These are phyloP conservation scores for Aureobasidium sp. DNA, from an alignment of 2,329 filamentous ascomycete genomes.

Conservation along the genomic window DNA sequence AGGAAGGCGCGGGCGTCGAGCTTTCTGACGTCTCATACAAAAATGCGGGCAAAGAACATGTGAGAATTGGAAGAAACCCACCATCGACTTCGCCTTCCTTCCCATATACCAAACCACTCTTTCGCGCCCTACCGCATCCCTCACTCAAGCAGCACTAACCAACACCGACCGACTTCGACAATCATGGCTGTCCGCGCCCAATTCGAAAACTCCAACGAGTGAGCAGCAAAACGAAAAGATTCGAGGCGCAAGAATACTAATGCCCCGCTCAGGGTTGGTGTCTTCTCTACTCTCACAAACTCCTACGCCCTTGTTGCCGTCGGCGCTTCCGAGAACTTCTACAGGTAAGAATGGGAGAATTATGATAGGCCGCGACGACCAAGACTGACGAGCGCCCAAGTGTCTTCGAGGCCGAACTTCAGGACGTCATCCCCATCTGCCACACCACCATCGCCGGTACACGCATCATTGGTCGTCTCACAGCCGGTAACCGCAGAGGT, in stretches of 20 bases:
- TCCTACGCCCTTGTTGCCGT: constrained; percentile 91
- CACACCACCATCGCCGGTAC: constrained; percentile 95
- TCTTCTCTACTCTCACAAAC: constrained; percentile 95
- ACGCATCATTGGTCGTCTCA: constrained; percentile 89
- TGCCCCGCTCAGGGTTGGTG: constrained; percentile 65
- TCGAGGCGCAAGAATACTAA: background rate
- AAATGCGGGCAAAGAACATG: constrained; percentile 11
- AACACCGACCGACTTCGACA: constrained; percentile 6
- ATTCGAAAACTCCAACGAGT: constrained; percentile 91
- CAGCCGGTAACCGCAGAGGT: constrained; percentile 92
- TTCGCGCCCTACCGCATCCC: background rate
- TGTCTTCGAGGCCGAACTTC: constrained; percentile 94
- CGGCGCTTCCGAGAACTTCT: constrained; percentile 97
- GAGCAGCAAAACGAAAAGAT: constrained; percentile 30
- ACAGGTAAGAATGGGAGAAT: constrained; percentile 51
- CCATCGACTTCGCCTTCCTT: background rate
- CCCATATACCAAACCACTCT: background rate
- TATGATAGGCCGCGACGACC: background rate
- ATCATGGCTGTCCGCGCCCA: constrained; percentile 50
- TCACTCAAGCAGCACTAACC: background rate
- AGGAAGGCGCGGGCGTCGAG: constrained; percentile 10
- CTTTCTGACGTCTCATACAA: constrained; percentile 14
- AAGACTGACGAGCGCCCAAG: background rate
- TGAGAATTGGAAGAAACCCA: constrained; percentile 3
- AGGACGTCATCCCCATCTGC: constrained; percentile 95